These are phyloP conservation scores for Amanita brunnescens DNA, from an alignment of 768 basidiomycete species.

Conservation along the genomic window DNA sequence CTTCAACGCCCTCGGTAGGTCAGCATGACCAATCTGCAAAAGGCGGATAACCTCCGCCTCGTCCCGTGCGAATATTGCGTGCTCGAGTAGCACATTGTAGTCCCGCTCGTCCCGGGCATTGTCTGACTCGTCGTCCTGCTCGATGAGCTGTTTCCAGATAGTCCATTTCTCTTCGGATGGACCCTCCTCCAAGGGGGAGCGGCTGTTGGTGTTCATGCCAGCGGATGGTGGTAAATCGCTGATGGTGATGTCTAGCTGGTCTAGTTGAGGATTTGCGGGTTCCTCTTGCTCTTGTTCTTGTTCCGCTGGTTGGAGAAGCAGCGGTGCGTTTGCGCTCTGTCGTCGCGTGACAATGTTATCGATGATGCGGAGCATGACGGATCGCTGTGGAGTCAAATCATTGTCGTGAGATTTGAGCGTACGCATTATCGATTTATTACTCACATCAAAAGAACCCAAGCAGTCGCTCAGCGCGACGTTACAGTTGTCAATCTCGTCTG, in stretches of 20 bases:
- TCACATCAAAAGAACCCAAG: conserved; percentile 40
- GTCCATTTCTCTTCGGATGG: background rate
- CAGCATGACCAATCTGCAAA: conserved; percentile 48
- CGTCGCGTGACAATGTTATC: background rate
- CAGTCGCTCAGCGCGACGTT: conserved; percentile 20
- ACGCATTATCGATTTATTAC: conserved; percentile 10
- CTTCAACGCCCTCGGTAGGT: conserved; percentile 72
- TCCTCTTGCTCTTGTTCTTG: too few species aligned
- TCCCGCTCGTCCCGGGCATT: conserved; percentile 44
- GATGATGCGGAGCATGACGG: conserved; percentile 2
- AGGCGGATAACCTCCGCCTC: conserved; percentile 52
- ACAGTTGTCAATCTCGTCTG: conserved; percentile 21
- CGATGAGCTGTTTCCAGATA: conserved; percentile 12
- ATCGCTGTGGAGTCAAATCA: background rate
- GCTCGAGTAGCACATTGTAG: conserved; percentile 42
- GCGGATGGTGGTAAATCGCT: background rate
- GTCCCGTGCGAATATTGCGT: conserved; percentile 42
- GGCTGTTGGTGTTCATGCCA: conserved; percentile 16
- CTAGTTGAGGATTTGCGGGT: conserved; percentile 16
- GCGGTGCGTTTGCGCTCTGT: conserved; percentile 20
- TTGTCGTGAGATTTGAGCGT: background rate
- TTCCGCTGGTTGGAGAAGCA: conserved; percentile 17
- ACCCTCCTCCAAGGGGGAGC: background rate
- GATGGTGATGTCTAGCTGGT: background rate
- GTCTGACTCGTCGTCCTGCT: conserved; percentile 26